Base-by-base conservation (phyloP, 257 asterid genomes). In the Vinca minor region DNA sequence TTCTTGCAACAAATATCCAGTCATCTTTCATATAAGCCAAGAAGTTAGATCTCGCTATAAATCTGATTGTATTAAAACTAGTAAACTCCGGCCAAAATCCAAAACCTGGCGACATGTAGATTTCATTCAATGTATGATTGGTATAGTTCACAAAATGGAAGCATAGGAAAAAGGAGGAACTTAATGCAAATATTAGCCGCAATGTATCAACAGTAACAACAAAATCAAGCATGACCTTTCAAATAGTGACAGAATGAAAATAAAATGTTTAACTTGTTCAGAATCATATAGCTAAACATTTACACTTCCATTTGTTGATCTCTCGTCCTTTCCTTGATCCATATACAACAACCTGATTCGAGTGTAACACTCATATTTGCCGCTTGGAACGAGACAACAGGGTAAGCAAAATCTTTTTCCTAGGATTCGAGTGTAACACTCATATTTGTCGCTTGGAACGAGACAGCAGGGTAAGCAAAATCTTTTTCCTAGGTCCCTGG, bases 401-500 rank as follows among this genome's bases (percentile, higher is more conserved):
- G 0, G 91, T 50, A 3, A 78, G 88, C 59, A 88, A 49, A 71
- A 92, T 85, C 74, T 92, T 92, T 80, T 34, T 34, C 38, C 3
- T 34, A 7, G 7, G 7, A 34, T 34, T 34, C 3, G 38, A n/a
- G n/a, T n/a, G n/a, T n/a, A 7, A 34, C 41, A n/a, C 6, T 71
- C 64, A 66, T 48, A 66, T 9, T 44, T 60, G 76, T 20, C 71
- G 59, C 68, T 66, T 69, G 47, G 92, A 46, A 71, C 82, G 86
- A 59, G 96, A 79, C 62, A 69, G 82, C 76, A 91, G 56, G 0
- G 91, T 50, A 3, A 78, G 88, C 59, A 88, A 49, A 71, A 92
- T 85, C 74, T 92, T 92, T 80, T 88, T 88, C 69, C 98, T 81
- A n/a, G 96, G 98, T 31, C 96, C 95, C 96, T 92, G 81, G 70